Evolutionary conservation across 257 asterid species (phyloP).

Genomic region (Eucommia ulmoides): DNA sequence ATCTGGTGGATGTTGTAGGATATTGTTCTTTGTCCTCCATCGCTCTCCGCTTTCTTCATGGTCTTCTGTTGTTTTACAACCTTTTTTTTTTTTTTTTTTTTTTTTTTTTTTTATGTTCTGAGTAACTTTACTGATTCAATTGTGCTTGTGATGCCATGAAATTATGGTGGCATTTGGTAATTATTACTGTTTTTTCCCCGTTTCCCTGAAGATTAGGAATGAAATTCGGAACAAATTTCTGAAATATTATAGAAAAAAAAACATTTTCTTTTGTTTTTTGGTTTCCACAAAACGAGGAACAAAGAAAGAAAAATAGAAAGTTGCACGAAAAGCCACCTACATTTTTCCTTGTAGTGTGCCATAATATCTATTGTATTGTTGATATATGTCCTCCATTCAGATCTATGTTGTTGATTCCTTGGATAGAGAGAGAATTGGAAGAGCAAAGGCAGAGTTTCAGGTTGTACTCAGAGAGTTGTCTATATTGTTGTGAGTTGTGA

Average conservation of each 20-base stretch:
- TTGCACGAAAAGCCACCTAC: no score
- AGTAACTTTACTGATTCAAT: neutral
- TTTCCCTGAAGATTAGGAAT: neutral
- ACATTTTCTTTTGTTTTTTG: no score
- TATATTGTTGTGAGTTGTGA: conserved; percentile 16
- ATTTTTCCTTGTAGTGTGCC: neutral
- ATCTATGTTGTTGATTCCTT: conserved; percentile 94
- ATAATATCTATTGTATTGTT: no score
- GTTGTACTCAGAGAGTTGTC: conserved; percentile 25
- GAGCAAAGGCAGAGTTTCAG: conserved; percentile 89
- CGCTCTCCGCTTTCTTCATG: no score
- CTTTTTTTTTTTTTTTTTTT: no score
- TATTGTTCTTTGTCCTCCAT: neutral
- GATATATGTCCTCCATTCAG: no score
- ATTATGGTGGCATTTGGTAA: neutral
- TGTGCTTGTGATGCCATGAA: neutral
- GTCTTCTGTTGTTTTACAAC: no score
- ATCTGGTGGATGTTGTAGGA: conserved; percentile 6
- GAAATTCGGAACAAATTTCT: no score
- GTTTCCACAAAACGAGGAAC: no score
- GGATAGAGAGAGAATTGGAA: conserved; percentile 80
- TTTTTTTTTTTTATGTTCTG: neutral
- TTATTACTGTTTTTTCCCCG: neutral
- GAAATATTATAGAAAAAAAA: no score
- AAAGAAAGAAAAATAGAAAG: no score